Evolutionary conservation across 306 rosid genomes (phyloP), one percentile per base, ranked within the genome.

Genomic region (Trichosanthes truncata): DNA sequence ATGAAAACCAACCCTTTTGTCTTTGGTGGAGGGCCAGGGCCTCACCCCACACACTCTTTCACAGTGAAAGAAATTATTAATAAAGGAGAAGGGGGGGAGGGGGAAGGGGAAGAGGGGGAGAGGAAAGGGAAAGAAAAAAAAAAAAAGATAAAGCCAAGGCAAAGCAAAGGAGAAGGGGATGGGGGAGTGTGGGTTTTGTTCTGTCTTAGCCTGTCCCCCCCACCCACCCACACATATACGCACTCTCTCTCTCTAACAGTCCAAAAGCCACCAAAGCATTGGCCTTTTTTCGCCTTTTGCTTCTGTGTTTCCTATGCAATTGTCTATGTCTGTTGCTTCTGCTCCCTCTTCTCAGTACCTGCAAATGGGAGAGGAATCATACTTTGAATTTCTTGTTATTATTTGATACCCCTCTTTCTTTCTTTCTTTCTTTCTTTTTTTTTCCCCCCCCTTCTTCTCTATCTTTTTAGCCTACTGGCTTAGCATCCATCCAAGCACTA

Each of bases 21-120:
- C 87, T 80, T 81, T 75, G 90, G 93, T 86, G 93, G 97, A 83
- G 98, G 93, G 92, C 87, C 89, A 82, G 98, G 92, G 92, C 84
- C 86, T 87, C 89, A 59, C 86, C 78, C 49, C 90, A 62, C 86
- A 71, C 20, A 78, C 81, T 23, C 76, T 53, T 7, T 1, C 38
- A 80, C 84, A 80, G 88, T 79, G 83, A 83, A 80, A 76, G 85
- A 87, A 85, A 89, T 81, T 87, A 85, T 81, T 78, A 84, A 76
- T 31, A 31, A 81, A 81, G 77, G 36, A 25, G 56, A 9, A 48
- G 45, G 23, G 38, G 14, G 23, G 38, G 5, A 31, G 41, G 25
- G 0, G 23, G 38, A 12, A 31, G 41, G 25, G 0, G 40, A 7
- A 18, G 4, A 2, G 8, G 17, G 18, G 17, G 3, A 20, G 20